phyloP scores from a whole-genome alignment of 371 early-diverging fungal species.

The Choanephora cucurbitarum region DNA sequence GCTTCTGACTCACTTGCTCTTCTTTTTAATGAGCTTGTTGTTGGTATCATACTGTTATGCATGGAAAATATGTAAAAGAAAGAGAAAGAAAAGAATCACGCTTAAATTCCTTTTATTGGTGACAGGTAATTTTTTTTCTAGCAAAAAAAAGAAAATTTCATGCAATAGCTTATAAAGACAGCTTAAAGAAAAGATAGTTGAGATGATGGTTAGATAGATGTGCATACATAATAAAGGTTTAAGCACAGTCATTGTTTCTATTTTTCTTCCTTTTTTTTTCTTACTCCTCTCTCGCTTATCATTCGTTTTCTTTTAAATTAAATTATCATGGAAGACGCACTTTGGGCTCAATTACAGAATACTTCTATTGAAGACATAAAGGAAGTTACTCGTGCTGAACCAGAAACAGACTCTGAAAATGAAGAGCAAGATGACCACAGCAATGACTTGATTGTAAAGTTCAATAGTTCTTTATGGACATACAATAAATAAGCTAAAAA shows the following conservation, averaged over 20 bases:
- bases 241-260: constrained; percentile 6
- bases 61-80: background rate
- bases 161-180: too few species aligned
- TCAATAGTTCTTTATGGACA: background rate
- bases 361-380: constrained; percentile 21
- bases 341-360: constrained; percentile 37
- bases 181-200: too few species aligned
- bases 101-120: background rate
- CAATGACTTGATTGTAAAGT: constrained; percentile 5
- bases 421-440: constrained; percentile 12
- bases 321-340: constrained; percentile 40
- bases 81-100: background rate
- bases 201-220: too few species aligned
- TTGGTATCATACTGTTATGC: background rate
- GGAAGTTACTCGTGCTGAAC: constrained; percentile 17
- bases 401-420: constrained; percentile 24
- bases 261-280: constrained; percentile 1
- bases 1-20: constrained; percentile 44
- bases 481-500: background rate
- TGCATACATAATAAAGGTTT: too few species aligned
- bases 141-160: background rate
- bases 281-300: constrained; percentile 1
- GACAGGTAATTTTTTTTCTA: background rate
- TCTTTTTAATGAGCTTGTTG: constrained; percentile 5
- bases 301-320: constrained; percentile 1